phyloP scores from a whole-genome alignment of 1,139 yeast genomes.

The Geotrichum australiense region DNA sequence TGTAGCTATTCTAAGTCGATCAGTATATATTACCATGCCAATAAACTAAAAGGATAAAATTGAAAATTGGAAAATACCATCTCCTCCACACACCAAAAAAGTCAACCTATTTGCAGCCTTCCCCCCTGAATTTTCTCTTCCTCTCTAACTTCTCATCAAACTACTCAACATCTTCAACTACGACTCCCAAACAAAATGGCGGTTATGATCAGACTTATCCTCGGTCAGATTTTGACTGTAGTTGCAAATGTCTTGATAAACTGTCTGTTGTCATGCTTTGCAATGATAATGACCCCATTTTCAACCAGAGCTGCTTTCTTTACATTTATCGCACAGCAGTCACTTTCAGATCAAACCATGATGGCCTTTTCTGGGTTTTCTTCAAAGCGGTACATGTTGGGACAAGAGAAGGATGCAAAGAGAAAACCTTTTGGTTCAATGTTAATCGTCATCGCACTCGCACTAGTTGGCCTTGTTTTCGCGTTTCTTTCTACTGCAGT shows the following conservation, averaged over 20 bases:
- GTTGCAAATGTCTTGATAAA: conserved; percentile 15
- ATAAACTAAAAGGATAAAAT: too few relatives aligned
- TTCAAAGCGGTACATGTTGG: conserved; percentile 13
- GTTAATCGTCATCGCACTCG: conserved; percentile 1
- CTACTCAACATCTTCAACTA: too few relatives aligned
- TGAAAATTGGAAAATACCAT: too few relatives aligned
- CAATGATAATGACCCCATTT: conserved; percentile 15
- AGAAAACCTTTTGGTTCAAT: conserved; percentile 6
- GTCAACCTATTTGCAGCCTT: too few relatives aligned
- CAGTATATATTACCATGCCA: too few relatives aligned
- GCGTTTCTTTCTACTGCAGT: conserved; percentile 14
- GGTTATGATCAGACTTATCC: conserved; percentile 7
- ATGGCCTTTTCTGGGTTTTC: conserved; percentile 13
- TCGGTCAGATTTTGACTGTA: conserved; percentile 15
- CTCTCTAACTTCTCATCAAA: too few relatives aligned
- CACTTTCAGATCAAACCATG: conserved; percentile 14
- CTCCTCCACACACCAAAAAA: too few relatives aligned
- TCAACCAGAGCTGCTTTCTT: conserved; percentile 9
- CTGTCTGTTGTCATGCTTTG: conserved; percentile 11
- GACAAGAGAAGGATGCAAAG: conserved; percentile 8
- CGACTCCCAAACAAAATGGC: too few relatives aligned
- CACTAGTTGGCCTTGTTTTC: conserved; percentile 10
- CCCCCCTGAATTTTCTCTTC: too few relatives aligned
- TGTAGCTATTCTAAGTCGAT: too few relatives aligned
- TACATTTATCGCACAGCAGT: conserved; percentile 12